A percentile compares a stretch with the other conserved stretches of the same genome.
phyloP scores from a whole-genome alignment of 2,329 filamentous ascomycete species.

The Dactylellina parvicollis region DNA sequence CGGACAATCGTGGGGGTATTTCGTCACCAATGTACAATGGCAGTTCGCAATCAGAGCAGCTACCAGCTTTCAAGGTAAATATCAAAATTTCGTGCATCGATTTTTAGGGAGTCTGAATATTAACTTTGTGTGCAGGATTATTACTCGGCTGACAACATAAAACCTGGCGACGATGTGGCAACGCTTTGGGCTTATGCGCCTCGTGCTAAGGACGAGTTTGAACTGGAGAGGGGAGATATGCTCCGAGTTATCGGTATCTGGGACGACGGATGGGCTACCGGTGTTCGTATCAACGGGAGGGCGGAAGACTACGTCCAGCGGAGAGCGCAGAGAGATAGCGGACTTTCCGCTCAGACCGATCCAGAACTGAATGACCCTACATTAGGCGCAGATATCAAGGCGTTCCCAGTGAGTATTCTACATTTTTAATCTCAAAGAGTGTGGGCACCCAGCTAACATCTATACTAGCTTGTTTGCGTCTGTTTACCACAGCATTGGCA shows the following conservation, averaged over 20 bases:
- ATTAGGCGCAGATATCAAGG: conserved; percentile 49
- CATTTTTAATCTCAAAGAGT: conserved; percentile 58
- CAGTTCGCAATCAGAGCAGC: conserved; percentile 92
- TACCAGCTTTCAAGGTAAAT: conserved; percentile 83
- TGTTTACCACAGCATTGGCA: conserved; percentile 95
- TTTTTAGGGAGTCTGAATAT: background rate
- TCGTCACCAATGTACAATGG: conserved; percentile 85
- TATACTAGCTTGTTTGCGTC: conserved; percentile 78
- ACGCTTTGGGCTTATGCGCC: conserved; percentile 97
- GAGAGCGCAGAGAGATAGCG: conserved; percentile 86
- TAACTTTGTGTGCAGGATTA: conserved; percentile 73
- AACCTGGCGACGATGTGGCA: conserved; percentile 86
- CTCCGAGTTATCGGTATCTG: conserved; percentile 97
- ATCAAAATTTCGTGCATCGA: too few relatives aligned
- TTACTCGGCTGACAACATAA: conserved; percentile 96
- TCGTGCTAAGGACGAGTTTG: conserved; percentile 90
- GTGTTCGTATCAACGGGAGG: conserved; percentile 80
- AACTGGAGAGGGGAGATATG: conserved; percentile 95
- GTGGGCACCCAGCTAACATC: conserved; percentile 56
- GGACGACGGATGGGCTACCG: conserved; percentile 98
- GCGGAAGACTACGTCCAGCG: conserved; percentile 89
- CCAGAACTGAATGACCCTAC: conserved; percentile 50
- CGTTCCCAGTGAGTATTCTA: conserved; percentile 44
- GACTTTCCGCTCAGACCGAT: conserved; percentile 75
- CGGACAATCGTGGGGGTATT: conserved; percentile 73